Conservation (phyloP, 345 rosid genomes). For the Ceriops tagal region DNA sequence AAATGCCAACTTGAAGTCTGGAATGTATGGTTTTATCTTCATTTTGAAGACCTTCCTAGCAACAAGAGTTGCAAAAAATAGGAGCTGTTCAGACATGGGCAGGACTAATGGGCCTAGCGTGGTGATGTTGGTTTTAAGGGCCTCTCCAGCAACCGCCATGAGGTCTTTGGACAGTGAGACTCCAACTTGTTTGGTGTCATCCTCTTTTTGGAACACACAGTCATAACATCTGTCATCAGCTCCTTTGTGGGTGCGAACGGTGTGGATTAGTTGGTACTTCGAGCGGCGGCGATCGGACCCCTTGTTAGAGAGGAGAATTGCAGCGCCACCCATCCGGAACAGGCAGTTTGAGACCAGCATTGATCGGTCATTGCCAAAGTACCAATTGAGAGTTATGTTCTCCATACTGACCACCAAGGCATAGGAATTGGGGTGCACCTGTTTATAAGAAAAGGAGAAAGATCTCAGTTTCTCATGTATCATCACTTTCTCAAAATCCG, state of each 20-base stretch:
- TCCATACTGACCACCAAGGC: constrained; percentile 93
- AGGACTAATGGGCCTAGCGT: constrained; percentile 82
- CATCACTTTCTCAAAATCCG: not conserved
- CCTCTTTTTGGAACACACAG: constrained; percentile 84
- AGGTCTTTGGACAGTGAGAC: constrained; percentile 85
- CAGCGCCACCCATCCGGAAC: constrained; percentile 95
- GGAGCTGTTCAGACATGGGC: constrained; percentile 87
- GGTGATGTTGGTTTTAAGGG: constrained; percentile 87
- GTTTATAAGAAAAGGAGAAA: not conserved
- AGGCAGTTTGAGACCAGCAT: constrained; percentile 93
- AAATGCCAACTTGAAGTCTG: constrained; percentile 81
- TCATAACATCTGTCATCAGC: constrained; percentile 67
- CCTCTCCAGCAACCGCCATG: constrained; percentile 95
- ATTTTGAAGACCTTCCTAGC: constrained; percentile 65
- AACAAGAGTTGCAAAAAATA: constrained; percentile 60
- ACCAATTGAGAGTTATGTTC: constrained; percentile 83
- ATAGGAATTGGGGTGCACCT: constrained; percentile 86
- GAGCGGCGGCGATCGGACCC: constrained; percentile 69
- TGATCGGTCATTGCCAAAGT: constrained; percentile 83
- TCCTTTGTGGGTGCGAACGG: constrained; percentile 90
- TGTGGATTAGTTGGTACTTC: constrained; percentile 86
- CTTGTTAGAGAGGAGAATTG: constrained; percentile 79
- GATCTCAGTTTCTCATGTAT: not conserved
- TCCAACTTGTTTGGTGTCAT: constrained; percentile 50
- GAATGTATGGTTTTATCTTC: constrained; percentile 66